Evolutionary conservation across 192 early-diverging fungal species (phyloP), one percentile per base, ranked within the genome.

Genomic region (Gaertneriomyces semiglobifer): DNA sequence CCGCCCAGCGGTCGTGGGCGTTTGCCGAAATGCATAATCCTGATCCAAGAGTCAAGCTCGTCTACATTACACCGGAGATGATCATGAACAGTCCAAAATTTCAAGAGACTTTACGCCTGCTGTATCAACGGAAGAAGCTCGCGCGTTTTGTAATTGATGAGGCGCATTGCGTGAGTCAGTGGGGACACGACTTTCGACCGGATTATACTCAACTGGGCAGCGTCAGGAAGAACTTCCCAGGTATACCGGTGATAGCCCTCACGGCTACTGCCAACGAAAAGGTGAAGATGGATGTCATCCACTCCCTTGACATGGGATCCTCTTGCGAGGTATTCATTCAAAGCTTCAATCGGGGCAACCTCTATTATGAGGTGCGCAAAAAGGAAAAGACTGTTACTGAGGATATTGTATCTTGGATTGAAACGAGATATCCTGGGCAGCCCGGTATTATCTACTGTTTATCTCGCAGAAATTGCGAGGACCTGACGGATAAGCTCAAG

Each of bases 101-200:
- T 16, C 78, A 79, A 47, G 73, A 75, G 6, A 72, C 80, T 0
- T 63, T 94, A 19, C 69, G 80, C 12, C 60, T 46, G 6, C 72
- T 98, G 11, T 68, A 94, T 55, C 39, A 53, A 3, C 79, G 86
- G n/a, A 73, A 80, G 16, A 70, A 79, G 25, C 70, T 96, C 11
- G 90, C 95, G 0, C 79, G 67, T 33, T 92, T 99, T 78, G 95
- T 96, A 1, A 83, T 99, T 46, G 96, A 99, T 64, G 96, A 99
- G 77, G 94, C 94, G 2, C 96, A 99, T 68, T 99, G 96, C 70
- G 77, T 96, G 14, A 91, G 89, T 53, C 92, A 96, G 57, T 95
- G 93, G 96, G 96, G 96, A 11, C 96, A 98, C 64, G 95, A 99
- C 72, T 99, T 99, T 77, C 87, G 96, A 42, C 88, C 90, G 0